Evolutionary conservation across 768 basidiomycete species (phyloP).

Genomic region (Amanita exitialis): DNA sequence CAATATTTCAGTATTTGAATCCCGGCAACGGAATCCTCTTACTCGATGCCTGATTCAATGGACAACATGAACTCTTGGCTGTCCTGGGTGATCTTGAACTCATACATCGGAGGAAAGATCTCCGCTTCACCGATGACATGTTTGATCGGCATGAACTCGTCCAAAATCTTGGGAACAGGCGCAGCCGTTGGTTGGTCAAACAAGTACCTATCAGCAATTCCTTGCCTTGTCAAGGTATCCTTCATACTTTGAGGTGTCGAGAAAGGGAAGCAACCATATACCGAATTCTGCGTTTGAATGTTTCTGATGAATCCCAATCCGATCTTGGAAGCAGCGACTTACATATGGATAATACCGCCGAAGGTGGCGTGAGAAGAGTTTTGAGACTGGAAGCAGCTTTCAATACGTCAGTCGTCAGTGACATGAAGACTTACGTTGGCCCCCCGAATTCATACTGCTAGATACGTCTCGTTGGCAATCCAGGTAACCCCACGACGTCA

Average conservation of each 20-base stretch:
- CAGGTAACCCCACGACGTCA: constrained; percentile 43
- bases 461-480: constrained; percentile 34
- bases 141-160: constrained; percentile 24
- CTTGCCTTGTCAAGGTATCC: constrained; percentile 27
- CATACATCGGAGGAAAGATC: constrained; percentile 27
- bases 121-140: constrained; percentile 22
- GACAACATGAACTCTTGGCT: constrained; percentile 31
- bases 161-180: constrained; percentile 20
- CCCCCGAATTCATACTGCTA: constrained; percentile 25
- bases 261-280: constrained; percentile 61
- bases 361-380: constrained; percentile 34
- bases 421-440: constrained; percentile 17
- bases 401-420: neutral
- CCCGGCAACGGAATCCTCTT: constrained; percentile 3
- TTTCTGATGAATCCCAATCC: neutral
- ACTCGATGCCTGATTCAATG: constrained; percentile 26
- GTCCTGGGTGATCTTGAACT: constrained; percentile 14
- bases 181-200: constrained; percentile 28
- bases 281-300: constrained; percentile 29
- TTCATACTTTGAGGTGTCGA: constrained; percentile 39
- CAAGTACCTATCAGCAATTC: constrained; percentile 26
- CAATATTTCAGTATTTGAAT: neutral
- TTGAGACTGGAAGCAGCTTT: constrained; percentile 23
- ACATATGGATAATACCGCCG: constrained; percentile 30
- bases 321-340: neutral